Base-by-base conservation (phyloP, 2,329 filamentous ascomycete species). In the Calonectria naviculata region DNA sequence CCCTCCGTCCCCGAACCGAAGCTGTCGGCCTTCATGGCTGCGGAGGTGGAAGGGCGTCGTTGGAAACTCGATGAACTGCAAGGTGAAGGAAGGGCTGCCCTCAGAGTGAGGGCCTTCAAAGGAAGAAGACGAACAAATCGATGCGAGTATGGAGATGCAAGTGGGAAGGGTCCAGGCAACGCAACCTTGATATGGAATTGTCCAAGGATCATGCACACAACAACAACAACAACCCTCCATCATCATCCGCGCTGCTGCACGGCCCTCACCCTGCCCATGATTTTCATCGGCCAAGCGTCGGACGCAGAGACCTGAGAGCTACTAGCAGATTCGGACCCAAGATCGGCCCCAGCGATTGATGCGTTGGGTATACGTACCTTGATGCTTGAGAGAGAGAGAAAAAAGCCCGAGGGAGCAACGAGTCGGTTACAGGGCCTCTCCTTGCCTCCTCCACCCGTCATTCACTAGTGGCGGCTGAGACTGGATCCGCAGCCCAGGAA, bases 1-100 rank as follows among this genome's bases (percentile, higher is more conserved):
- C 72, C 76, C 17, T 72, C 64, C 9, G 76, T 73, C 52, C 77
- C 77, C 15, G 77, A 79, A 13, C 77, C 77, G 12, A 79, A 79
- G 69, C 21, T 52, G n/a, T 46, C 46, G 42, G 54, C 10, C 44
- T 44, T 47, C 75, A 76, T 76, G 60, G 60, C 46, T 67, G 47
- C 28, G 31, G 34, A 10, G 21, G 36, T 52, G 56, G 36, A 47
- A 31, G 29, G 21, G 36, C 26, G 17, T 46, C 10, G 46, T 26
- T 12, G 7, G 17, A 28, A 26, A 54, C 56, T 34, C 34, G 36
- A 44, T 65, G 46, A 21, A 49, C 47, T 13, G 47, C n/a, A 5
- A 24, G 10, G 10, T 29, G 60, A 29, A 28, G 3, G 34, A 56
- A 46, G 21, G 31, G 17, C 19, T 58, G n/a, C 36, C 56, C 56